Base-by-base conservation (phyloP, 768 basidiomycete species). In the Suillus subaureus region DNA sequence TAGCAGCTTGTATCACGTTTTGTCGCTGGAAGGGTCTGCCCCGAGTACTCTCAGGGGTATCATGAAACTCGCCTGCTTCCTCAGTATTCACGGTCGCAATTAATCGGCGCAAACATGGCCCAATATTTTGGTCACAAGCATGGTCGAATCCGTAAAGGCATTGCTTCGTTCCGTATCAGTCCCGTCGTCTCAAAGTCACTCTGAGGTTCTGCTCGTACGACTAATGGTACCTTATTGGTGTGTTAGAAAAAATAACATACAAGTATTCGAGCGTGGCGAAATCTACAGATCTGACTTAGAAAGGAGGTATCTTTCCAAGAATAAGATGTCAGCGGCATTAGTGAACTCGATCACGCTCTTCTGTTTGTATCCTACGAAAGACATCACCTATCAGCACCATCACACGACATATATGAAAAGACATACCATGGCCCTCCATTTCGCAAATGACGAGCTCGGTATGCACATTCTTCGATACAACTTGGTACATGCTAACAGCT, bases 301-400 rank as follows among this genome's bases (percentile, higher is more conserved):
- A 11, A 78, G 40, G 42, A 81, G 62, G 67, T 72, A 78, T 51
- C 76, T 72, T 71, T 79, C 75, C 66, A 81, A 64, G 67, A 82
- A 81, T 35, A 75, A 70, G 39, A 80, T 71, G 52, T 78, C 79
- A 16, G 79, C 75, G 3, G 78, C 81, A 39, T 81, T 79, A 52
- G 77, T 76, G 49, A 75, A 82, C 64, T 82, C 80, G 33, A 82
- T 79, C 28, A 81, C 79, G 40, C 76, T 79, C 74, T 79, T 81
- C 67, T 82, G 80, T 67, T 68, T 78, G 72, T 82, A 82, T 8
- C 80, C 81, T 79, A 62, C 12, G 65, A 9, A 60, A 6, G 63
- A 45, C n/a, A 26, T 15, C 52, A 18, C 13, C n/a, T 56, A 21
- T 70, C 18, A 71, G 68, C 45, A 57, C 37, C 12, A 35, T 40